phyloP scores from a whole-genome alignment of 345 rosid species.

The Rhodamnia rubescens region DNA sequence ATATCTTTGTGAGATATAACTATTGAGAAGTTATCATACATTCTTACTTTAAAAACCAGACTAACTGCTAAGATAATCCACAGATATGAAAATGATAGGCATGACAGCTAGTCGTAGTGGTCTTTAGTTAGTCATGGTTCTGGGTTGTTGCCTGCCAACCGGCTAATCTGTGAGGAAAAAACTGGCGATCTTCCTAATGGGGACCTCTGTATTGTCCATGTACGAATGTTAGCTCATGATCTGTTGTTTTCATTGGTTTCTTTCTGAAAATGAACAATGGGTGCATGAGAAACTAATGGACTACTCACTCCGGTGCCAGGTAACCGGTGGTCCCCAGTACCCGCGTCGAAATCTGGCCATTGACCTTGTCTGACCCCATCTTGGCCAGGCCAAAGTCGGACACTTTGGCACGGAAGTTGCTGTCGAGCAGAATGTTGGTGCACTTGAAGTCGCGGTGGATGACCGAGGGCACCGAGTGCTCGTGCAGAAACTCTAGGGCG shows the following conservation, averaged over 20 bases:
- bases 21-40: not conserved
- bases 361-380: conserved; percentile 59
- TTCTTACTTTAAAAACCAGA: not conserved
- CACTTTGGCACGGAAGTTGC: conserved; percentile 55
- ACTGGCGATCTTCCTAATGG: conserved; percentile 13
- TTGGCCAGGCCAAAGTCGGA: conserved; percentile 75
- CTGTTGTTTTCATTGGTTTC: conserved; percentile 1
- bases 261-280: not conserved
- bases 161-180: conserved; percentile 3
- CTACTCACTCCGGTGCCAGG: conserved; percentile 89
- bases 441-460: conserved; percentile 87
- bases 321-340: conserved; percentile 67
- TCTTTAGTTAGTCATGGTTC: not conserved
- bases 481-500: conserved; percentile 85
- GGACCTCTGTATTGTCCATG: not conserved
- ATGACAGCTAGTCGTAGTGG: not conserved
- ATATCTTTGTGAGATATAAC: not conserved
- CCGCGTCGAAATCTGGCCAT: conserved; percentile 65
- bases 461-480: conserved; percentile 42
- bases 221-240: not conserved
- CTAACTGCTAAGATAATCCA: not conserved
- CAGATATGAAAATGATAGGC: not conserved
- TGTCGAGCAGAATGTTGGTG: conserved; percentile 56
- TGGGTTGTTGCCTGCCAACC: not conserved
- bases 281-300: not conserved